Conservation (phyloP, 805 yeast genomes). For the Wickerhamomyces alni region DNA sequence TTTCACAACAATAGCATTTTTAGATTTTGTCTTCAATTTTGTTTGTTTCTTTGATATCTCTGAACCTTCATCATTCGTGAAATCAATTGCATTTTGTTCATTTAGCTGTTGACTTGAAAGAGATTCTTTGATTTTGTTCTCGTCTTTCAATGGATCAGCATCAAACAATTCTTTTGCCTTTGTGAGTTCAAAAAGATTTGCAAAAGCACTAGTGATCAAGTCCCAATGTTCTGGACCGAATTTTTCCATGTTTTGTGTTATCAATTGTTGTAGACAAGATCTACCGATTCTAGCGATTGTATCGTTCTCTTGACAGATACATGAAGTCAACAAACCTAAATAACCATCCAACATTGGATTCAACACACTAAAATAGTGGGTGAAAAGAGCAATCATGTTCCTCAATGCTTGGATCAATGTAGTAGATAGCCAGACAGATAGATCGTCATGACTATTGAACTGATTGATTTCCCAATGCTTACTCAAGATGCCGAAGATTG, state of each 20-base stretch:
- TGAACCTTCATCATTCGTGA: constrained; percentile 26
- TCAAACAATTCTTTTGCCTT: constrained; percentile 82
- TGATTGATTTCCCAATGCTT: constrained; percentile 68
- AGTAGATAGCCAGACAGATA: constrained; percentile 94
- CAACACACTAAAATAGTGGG: constrained; percentile 74
- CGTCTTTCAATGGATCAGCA: constrained; percentile 29
- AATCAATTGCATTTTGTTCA: constrained; percentile 13
- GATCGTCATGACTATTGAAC: constrained; percentile 68
- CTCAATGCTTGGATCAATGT: constrained; percentile 93
- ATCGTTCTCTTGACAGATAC: constrained; percentile 95
- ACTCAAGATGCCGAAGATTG: constrained; percentile 78
- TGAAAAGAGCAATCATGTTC: constrained; percentile 76
- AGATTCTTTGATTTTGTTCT: constrained; percentile 1
- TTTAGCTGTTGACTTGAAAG: constrained; percentile 1
- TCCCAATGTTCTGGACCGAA: constrained; percentile 72
- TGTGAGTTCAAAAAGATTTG: constrained; percentile 67
- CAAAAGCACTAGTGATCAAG: constrained; percentile 58
- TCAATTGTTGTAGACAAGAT: constrained; percentile 74
- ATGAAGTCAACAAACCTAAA: constrained; percentile 69
- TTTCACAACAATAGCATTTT: constrained; percentile 79
- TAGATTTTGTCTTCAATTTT: constrained; percentile 31
- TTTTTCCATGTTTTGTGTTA: constrained; percentile 65
- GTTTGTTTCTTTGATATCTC: constrained; percentile 6
- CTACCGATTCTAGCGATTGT: constrained; percentile 94
- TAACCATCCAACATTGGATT: constrained; percentile 73